phyloP scores from a whole-genome alignment of 352 stramenopile genomes.

The Globisporangium viniferum region DNA sequence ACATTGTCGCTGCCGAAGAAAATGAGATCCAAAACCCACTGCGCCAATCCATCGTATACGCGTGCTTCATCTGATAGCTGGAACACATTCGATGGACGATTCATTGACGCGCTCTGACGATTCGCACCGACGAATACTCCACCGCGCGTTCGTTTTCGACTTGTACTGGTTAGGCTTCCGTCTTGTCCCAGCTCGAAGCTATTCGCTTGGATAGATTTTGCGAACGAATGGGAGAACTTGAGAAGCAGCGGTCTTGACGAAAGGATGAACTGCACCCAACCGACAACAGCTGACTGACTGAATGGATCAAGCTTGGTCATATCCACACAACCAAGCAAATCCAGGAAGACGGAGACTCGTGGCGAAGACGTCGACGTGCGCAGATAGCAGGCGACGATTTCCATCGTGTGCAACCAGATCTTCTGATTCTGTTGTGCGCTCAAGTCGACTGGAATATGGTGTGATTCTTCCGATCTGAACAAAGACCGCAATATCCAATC shows the following conservation, averaged over 20 bases:
- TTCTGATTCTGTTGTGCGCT: background rate
- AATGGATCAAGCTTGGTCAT: conserved; percentile 2
- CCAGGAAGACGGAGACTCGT: conserved; percentile 6
- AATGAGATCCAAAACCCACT: conserved; percentile 41
- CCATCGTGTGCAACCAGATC: conserved; percentile 9
- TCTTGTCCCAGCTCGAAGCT: conserved; percentile 17
- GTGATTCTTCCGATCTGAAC: conserved; percentile 16
- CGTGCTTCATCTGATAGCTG: conserved; percentile 6
- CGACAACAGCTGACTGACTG: conserved; percentile 6
- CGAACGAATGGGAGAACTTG: conserved; percentile 14
- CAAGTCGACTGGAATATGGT: background rate
- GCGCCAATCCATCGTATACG: conserved; percentile 31
- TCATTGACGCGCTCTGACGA: background rate
- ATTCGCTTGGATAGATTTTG: conserved; percentile 13
- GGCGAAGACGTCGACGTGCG: conserved; percentile 5
- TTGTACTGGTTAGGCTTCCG: conserved; percentile 16
- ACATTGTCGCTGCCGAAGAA: conserved; percentile 32
- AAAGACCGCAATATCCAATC: conserved; percentile 13
- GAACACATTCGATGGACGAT: background rate
- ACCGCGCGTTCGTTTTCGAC: conserved; percentile 14
- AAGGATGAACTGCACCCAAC: conserved; percentile 13
- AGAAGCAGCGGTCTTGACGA: conserved; percentile 14
- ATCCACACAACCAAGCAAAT: conserved; percentile 15
- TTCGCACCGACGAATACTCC: conserved; percentile 8
- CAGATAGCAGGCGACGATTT: conserved; percentile 14